Evolutionary conservation across 371 early-diverging fungal genomes (phyloP), one percentile per base, ranked within the genome.

Genomic region (Mucor indicus): DNA sequence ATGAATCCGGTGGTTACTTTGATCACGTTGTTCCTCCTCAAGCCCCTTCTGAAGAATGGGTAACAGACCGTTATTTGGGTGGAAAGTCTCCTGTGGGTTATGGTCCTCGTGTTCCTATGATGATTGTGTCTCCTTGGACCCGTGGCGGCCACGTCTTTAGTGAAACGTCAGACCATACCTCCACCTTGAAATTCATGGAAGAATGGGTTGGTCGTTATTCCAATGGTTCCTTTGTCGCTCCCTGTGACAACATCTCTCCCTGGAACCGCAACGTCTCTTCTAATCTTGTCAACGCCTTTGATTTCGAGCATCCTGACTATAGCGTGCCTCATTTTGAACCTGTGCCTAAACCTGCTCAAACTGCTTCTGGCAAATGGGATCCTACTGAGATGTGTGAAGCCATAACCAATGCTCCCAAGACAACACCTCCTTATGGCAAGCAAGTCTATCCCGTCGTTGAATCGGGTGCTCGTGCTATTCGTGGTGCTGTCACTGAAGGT

Each of bases 71-170:
- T 20, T 57, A 39, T 22, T 37, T 9, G 19, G 50, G 49, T 6
- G 29, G 27, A 0, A 45, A 42, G 6, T 24, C 24, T 16, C 48
- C 44, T 25, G 33, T 49, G 9, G 50, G 45, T n/a, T 46, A 27
- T 23, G 62, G 62, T 37, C 57, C 57, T 27, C 53, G 62, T 47
- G 62, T 62, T 16, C 62, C 62, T 10, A 50, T 62, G 52, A 50
- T 57, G 3, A 42, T 57, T 23, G 31, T 62, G 11, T 53, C 53
- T 31, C 62, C 62, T 41, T 62, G 33, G 30, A 53, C 53, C 19
- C 53, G 62, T 15, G 62, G 62, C 38, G 62, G 62, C 9, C 47
- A 62, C 39, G 58, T 62, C 32, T 62, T 62, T 31, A 52, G 49
- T 40, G 62, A 62, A 38, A 44, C 48, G 3, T 38, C 62, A 13